Evolutionary conservation across 352 stramenopile species (phyloP).

Genomic region (Phytopythium ostracodes): DNA sequence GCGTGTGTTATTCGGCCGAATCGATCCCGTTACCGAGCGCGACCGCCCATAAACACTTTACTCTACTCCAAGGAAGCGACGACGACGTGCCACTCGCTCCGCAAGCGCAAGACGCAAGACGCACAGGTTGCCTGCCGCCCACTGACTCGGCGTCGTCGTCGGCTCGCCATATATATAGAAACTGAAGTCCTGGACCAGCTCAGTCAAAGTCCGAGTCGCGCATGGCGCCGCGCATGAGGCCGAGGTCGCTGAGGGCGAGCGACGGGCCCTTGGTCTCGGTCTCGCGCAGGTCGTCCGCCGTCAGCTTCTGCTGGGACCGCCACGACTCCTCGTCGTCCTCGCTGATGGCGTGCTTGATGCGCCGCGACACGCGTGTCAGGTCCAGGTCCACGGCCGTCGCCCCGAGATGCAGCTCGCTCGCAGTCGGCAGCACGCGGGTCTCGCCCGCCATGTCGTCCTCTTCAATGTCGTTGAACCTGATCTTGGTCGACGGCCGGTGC

Average conservation of each 20-base stretch:
- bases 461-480: constrained; percentile 62
- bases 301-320: constrained; percentile 34
- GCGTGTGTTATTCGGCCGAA: background rate
- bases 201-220: constrained; percentile 23
- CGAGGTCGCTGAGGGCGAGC: constrained; percentile 43
- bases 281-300: constrained; percentile 43
- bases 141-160: background rate
- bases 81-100: background rate
- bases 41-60: background rate
- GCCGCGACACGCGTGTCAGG: constrained; percentile 46
- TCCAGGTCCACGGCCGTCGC: constrained; percentile 38
- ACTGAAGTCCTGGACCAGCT: background rate
- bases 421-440: constrained; percentile 1
- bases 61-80: background rate
- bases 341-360: constrained; percentile 38
- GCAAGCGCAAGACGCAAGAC: background rate
- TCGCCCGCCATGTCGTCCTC: constrained; percentile 38
- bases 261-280: constrained; percentile 33
- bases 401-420: constrained; percentile 15
- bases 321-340: constrained; percentile 18
- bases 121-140: background rate
- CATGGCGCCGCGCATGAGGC: constrained; percentile 13
- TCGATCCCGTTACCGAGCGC: too few species aligned
- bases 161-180: background rate
- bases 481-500: constrained; percentile 21